Base-by-base conservation (phyloP, 176 grass and related monocot species). In the Carex scoparia region DNA sequence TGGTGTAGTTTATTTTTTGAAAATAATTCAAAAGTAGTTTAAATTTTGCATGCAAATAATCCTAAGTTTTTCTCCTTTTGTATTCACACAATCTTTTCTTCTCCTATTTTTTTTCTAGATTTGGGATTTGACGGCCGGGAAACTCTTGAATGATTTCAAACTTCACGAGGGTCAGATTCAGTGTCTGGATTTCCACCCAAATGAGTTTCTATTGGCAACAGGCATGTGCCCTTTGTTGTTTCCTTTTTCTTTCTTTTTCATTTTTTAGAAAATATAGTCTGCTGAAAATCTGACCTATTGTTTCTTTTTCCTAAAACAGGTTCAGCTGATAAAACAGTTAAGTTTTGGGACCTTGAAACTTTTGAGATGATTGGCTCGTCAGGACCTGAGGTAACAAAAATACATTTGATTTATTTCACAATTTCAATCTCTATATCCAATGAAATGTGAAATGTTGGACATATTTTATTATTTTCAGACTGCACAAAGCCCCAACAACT, bases 331-430 rank as follows among this genome's bases (percentile, higher is more conserved):
- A 98, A 87, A 81, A 92, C 91, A 64, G 70, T 98, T 81, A 98
- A 94, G 81, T 98, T 95, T 88, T 98, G 95, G 95, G 93, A 98
- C 77, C 91, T 93, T 78, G 95, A 98, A 74, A 98, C 91, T 84
- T 95, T 98, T 86, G 95, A 98, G 86, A 86, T 93, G 80, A 92
- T 93, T 79, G 93, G 95, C 33, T 98, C 95, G 81, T 90, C 88
- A 86, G 86, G 90, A 87, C 91, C 91, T 78, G 91, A 98, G 93
- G 95, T 98, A 90, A 49, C 35, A 67, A 51, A 66, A 75, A 33
- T 83, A 70, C 81, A 68, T 86, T 76, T 62, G 68, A 80, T 56
- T 56, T 79, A 32, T 59, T 71, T 89, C 42, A 65, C 9, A 88
- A 79, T 40, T 80, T 69, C 13, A 32, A 28, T 56, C 3, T 72